Conservation (phyloP, 2,329 filamentous ascomycete species). For the Xylariaceae sp. region DNA sequence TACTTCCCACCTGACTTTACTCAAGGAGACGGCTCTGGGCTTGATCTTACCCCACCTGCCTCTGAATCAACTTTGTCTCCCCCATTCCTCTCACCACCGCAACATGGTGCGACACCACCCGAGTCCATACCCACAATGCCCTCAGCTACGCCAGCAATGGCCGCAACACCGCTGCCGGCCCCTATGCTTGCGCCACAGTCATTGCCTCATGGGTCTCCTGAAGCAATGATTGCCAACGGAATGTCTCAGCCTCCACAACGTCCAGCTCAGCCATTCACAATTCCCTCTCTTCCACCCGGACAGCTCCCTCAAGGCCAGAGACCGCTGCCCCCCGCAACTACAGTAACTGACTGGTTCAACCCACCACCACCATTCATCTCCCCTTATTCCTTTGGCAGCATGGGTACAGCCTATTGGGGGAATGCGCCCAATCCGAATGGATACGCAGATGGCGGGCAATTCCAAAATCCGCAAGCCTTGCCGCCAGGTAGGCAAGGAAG, state of each 20-base stretch:
- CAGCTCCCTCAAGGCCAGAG: conserved; percentile 36
- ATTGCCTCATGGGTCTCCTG: conserved; percentile 22
- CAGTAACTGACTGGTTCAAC: conserved; percentile 48
- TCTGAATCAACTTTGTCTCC: conserved; percentile 28
- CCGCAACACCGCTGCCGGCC: conserved; percentile 24
- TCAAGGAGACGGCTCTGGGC: conserved; percentile 28
- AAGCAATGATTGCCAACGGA: conserved; percentile 18
- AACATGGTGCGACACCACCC: conserved; percentile 27
- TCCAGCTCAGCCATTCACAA: conserved; percentile 35
- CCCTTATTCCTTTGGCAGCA: conserved; percentile 46
- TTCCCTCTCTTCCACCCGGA: conserved; percentile 37
- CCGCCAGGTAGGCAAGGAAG: conserved; percentile 58
- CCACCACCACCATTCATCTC: conserved; percentile 51
- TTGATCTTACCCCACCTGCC: conserved; percentile 29
- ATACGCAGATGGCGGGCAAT: conserved; percentile 19
- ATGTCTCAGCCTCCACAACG: conserved; percentile 18
- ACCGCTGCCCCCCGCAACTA: conserved; percentile 40
- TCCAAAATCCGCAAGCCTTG: conserved; percentile 25
- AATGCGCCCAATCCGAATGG: conserved; percentile 21
- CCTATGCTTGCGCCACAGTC: conserved; percentile 22
- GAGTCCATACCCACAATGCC: conserved; percentile 24
- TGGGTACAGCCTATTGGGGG: conserved; percentile 40
- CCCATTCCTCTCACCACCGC: conserved; percentile 27
- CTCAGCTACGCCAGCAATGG: conserved; percentile 23
- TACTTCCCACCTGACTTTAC: conserved; percentile 59